phyloP scores from a whole-genome alignment of 441 rosid species.

The Gossypium aridum region DNA sequence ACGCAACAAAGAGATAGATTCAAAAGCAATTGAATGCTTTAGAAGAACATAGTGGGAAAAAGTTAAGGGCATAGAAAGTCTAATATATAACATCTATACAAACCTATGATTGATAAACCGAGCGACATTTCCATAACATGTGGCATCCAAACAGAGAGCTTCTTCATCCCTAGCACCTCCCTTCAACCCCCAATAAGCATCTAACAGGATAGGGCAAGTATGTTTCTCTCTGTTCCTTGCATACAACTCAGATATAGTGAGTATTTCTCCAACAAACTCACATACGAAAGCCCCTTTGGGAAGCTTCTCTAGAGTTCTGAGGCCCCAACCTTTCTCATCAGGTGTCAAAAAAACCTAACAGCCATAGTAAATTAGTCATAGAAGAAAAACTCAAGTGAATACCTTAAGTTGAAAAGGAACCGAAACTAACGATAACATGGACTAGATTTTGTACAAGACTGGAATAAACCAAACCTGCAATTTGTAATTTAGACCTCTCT shows the following conservation, averaged over 20 bases:
- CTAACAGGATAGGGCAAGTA: constrained; percentile 50
- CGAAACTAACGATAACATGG: background rate
- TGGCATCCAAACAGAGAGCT: constrained; percentile 78
- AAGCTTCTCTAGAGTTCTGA: constrained; percentile 72
- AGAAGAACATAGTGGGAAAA: background rate
- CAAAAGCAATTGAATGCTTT: background rate
- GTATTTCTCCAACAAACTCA: constrained; percentile 80
- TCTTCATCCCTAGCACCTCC: constrained; percentile 44
- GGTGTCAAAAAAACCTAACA: constrained; percentile 70
- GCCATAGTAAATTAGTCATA: constrained; percentile 9
- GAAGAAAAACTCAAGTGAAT: constrained; percentile 8
- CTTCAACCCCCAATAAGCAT: constrained; percentile 72
- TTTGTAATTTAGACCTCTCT: constrained; percentile 68
- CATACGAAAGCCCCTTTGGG: constrained; percentile 89
- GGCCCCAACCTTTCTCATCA: constrained; percentile 91
- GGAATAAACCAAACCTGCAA: constrained; percentile 49
- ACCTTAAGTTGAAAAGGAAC: background rate
- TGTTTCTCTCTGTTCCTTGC: constrained; percentile 33
- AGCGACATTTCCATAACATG: constrained; percentile 71
- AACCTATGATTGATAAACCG: constrained; percentile 95
- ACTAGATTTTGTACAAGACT: background rate
- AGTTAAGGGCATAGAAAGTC: background rate
- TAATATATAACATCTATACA: background rate
- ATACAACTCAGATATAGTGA: constrained; percentile 58
- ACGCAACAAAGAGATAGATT: background rate